Evolutionary conservation across 768 basidiomycete species (phyloP).

Genomic region (Jaapia argillacea): DNA sequence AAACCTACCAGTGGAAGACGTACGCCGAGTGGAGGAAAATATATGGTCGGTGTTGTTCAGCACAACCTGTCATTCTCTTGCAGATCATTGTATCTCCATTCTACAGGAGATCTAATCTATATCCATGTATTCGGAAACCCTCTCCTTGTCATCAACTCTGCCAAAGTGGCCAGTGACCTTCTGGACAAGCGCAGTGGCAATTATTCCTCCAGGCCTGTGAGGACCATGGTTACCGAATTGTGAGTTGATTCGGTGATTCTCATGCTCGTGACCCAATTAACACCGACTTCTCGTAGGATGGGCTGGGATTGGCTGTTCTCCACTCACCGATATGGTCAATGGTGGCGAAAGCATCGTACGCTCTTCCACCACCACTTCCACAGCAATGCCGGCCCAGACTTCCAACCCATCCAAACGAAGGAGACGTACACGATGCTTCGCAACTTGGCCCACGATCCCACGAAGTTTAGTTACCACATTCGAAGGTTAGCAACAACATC

Average conservation of each 20-base stretch:
- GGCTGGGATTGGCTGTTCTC: constrained; percentile 40
- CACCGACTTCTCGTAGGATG: constrained; percentile 22
- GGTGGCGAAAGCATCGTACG: constrained; percentile 26
- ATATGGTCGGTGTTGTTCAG: constrained; percentile 29
- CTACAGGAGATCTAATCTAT: constrained; percentile 36
- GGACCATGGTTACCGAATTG: constrained; percentile 35
- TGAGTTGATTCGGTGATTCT: constrained; percentile 15
- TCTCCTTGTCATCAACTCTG: constrained; percentile 35
- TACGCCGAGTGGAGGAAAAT: constrained; percentile 34
- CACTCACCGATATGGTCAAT: constrained; percentile 25
- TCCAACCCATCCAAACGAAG: constrained; percentile 21
- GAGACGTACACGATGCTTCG: constrained; percentile 29
- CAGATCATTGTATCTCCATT: constrained; percentile 5
- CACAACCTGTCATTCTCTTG: too few relatives aligned
- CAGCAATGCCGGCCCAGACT: constrained; percentile 13
- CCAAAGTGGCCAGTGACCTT: constrained; percentile 29
- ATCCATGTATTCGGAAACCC: constrained; percentile 34
- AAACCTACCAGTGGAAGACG: constrained; percentile 30
- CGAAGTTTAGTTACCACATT: constrained; percentile 25
- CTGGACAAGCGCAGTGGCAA: constrained; percentile 33
- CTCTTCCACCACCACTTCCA: constrained; percentile 30
- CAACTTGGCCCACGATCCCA: constrained; percentile 25
- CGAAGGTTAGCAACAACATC: too few relatives aligned
- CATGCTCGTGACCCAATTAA: not conserved
- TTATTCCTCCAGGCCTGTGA: constrained; percentile 33